phyloP scores from a whole-genome alignment of 345 rosid species.

The Rubroshorea leprosula region DNA sequence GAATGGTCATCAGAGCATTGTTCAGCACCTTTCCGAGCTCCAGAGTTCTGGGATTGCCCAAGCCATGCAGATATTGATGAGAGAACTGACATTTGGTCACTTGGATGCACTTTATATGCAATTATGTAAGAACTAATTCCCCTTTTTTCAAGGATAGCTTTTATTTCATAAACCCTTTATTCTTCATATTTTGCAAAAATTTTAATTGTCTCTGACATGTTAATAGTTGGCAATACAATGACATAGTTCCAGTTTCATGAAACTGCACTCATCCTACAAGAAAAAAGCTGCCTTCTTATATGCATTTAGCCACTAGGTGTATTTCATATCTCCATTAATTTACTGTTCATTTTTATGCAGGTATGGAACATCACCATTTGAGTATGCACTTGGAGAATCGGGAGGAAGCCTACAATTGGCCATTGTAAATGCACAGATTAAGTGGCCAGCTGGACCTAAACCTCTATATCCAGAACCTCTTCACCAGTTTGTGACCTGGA shows the following conservation, averaged over 20 bases:
- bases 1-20: conserved; percentile 99
- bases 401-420: conserved; percentile 97
- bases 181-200: too few species aligned
- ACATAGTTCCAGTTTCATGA: too few species aligned
- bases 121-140: conserved; percentile 58
- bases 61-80: conserved; percentile 93
- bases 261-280: background rate
- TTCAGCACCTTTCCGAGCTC: conserved; percentile 97
- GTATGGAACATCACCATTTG: conserved; percentile 94
- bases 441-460: conserved; percentile 95
- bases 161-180: background rate
- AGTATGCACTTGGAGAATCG: conserved; percentile 94
- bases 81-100: conserved; percentile 96
- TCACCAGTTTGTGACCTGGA: conserved; percentile 91
- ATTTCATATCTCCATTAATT: background rate
- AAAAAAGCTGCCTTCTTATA: background rate
- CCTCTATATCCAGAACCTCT: conserved; percentile 85
- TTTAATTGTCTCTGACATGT: too few species aligned
- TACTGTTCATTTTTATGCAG: conserved; percentile 24
- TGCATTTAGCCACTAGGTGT: background rate
- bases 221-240: too few species aligned
- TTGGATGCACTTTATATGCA: conserved; percentile 96
- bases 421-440: conserved; percentile 83
- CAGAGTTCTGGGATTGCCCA: conserved; percentile 98
- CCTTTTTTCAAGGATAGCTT: background rate